Conservation (phyloP, 768 basidiomycete species). For the Xerocomellus dryophilus region DNA sequence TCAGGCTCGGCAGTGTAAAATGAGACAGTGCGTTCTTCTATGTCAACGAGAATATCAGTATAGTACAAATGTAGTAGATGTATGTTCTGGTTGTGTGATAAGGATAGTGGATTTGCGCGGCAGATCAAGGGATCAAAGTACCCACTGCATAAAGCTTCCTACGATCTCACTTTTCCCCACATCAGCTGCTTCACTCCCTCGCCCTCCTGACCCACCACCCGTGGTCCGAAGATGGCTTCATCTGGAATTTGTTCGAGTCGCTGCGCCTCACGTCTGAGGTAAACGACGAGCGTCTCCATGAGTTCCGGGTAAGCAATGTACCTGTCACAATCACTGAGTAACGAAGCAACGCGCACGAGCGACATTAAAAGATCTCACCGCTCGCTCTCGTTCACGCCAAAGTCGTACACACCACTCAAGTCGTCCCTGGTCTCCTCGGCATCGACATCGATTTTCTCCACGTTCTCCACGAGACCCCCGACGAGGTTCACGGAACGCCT, state of each 20-base stretch:
- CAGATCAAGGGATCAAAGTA: neutral
- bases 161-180: slow-evolving; percentile 28
- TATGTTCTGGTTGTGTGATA: slow-evolving; percentile 2
- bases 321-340: slow-evolving; percentile 37
- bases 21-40: neutral
- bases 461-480: slow-evolving; percentile 60
- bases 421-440: slow-evolving; percentile 63
- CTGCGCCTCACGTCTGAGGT: slow-evolving; percentile 67
- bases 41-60: neutral
- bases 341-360: neutral
- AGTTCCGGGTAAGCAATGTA: slow-evolving; percentile 74
- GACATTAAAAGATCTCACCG: slow-evolving; percentile 18
- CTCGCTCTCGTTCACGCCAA: slow-evolving; percentile 47
- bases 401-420: slow-evolving; percentile 71
- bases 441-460: slow-evolving; percentile 54
- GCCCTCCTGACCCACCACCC: slow-evolving; percentile 32
- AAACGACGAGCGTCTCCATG: slow-evolving; percentile 67
- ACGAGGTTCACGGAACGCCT: slow-evolving; percentile 69
- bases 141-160: slow-evolving; percentile 4
- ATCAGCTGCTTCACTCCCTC: slow-evolving; percentile 30
- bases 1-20: neutral
- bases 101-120: neutral
- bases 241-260: slow-evolving; percentile 60
- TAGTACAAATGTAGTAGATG: neutral
- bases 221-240: slow-evolving; percentile 33